Evolutionary conservation across 495 filamentous ascomycete genomes (phyloP), one percentile per base, ranked within the genome.

Genomic region (Lasiosphaeris hirsuta): DNA sequence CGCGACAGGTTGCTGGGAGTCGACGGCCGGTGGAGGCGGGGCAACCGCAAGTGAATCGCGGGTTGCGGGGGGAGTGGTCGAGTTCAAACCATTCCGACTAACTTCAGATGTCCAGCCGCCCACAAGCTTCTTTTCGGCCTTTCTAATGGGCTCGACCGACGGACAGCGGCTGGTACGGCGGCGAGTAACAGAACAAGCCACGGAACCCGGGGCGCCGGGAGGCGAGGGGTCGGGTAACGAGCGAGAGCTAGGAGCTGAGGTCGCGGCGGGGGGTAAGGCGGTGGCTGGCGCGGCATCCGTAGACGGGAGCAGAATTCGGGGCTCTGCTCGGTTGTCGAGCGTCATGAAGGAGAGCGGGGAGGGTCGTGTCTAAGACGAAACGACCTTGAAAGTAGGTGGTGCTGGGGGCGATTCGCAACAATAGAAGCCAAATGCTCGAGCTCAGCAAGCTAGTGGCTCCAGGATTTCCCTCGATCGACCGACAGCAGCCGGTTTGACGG

Each of bases 61-160:
- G 42, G 56, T 44, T 48, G 57, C 15, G 37, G 19, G 33, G 36
- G 47, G 36, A 56, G 63, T 30, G 23, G 23, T 43, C 10, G 45
- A 45, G 14, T 30, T 61, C 49, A 57, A 43, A 65, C 43, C 69
- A 72, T 70, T 17, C 48, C 65, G 69, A 35, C 38, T 48, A 43
- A 7, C 52, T n/a, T 63, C 54, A 15, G 54, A 48, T 15, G 42
- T 37, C 49, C 51, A 51, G 33, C 42, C 57, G 38, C 23, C 58
- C 9, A 41, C 54, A n/a, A 52, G 47, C 9, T 46, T 7, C 10
- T 19, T 17, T 18, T 42, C 33, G 23, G 19, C 33, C 42, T 40
- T 44, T 37, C 44, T 9, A 41, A n/a, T 9, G 33, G 52, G 23
- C 5, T 61, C 60, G 58, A 40, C 44, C 38, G 39, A 23, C 14